phyloP scores from a whole-genome alignment of 768 basidiomycete genomes.

The Dendrothele bispora region DNA sequence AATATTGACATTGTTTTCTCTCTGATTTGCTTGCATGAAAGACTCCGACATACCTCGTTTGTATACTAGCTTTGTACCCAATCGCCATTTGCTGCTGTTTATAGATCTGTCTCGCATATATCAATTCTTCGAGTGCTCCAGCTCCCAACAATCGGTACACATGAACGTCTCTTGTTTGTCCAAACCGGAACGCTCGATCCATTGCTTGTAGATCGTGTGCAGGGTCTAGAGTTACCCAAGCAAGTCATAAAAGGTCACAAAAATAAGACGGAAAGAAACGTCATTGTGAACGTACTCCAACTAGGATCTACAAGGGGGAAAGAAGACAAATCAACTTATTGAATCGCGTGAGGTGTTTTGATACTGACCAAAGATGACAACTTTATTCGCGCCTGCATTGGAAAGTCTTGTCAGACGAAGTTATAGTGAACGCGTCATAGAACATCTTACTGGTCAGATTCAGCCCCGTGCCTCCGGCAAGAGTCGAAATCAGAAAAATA shows the following conservation, averaged over 20 bases:
- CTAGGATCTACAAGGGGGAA: conserved; percentile 66
- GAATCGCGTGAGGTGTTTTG: not conserved
- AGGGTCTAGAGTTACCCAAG: conserved; percentile 74
- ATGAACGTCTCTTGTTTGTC: conserved; percentile 82
- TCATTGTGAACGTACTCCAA: conserved; percentile 92
- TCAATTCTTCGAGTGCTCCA: conserved; percentile 85
- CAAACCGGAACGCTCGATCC: conserved; percentile 85
- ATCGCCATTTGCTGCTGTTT: conserved; percentile 96
- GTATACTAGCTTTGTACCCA: conserved; percentile 79
- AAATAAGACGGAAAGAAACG: not conserved
- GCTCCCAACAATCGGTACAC: conserved; percentile 85
- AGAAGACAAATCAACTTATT: conserved; percentile 10
- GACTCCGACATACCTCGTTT: conserved; percentile 58
- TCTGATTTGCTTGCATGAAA: too few relatives aligned
- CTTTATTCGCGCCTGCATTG: conserved; percentile 80
- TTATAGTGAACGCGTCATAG: not conserved
- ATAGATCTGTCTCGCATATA: conserved; percentile 88
- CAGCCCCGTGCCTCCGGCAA: conserved; percentile 89
- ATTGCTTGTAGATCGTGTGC: conserved; percentile 93
- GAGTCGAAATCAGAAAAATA: conserved; percentile 85
- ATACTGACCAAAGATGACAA: conserved; percentile 76
- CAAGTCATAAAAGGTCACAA: conserved; percentile 1
- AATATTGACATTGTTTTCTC: too few relatives aligned
- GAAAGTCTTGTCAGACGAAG: not conserved
- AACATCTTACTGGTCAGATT: conserved; percentile 61